These are phyloP conservation scores for Crucibulum laeve DNA, from an alignment of 768 basidiomycete species.

Conservation along the genomic window DNA sequence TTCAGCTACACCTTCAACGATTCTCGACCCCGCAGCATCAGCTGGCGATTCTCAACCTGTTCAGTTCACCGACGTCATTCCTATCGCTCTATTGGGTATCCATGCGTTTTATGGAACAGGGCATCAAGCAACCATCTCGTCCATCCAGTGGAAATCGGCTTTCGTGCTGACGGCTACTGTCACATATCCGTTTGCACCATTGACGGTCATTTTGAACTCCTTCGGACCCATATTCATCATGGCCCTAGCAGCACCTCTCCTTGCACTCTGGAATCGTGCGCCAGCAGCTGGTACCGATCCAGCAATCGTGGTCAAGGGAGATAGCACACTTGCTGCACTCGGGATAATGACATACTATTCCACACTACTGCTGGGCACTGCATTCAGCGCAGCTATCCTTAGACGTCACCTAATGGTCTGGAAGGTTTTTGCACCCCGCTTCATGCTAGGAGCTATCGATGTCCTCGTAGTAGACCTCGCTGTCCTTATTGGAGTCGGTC, in stretches of 20 bases:
- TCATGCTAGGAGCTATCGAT: conserved; percentile 71
- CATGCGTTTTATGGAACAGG: conserved; percentile 85
- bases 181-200: conserved; percentile 66
- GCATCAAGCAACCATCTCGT: conserved; percentile 85
- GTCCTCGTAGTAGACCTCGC: conserved; percentile 70
- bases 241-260: conserved; percentile 59
- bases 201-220: conserved; percentile 75
- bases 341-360: conserved; percentile 71
- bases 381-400: conserved; percentile 69
- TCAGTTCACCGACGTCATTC: conserved; percentile 64
- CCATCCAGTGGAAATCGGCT: conserved; percentile 93
- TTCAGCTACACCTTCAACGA: conserved; percentile 38
- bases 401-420: conserved; percentile 94
- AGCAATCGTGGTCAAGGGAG: conserved; percentile 23
- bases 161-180: conserved; percentile 76
- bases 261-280: conserved; percentile 80
- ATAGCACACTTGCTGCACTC: conserved; percentile 49
- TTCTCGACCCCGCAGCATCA: conserved; percentile 30
- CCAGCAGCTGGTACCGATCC: conserved; percentile 32
- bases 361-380: conserved; percentile 60
- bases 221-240: conserved; percentile 71
- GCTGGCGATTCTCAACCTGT: conserved; percentile 28
- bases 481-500: conserved; percentile 54
- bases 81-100: conserved; percentile 71
- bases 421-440: conserved; percentile 97